Conservation (phyloP, 352 stramenopile species). For the Thalassiosira ordinaria region DNA sequence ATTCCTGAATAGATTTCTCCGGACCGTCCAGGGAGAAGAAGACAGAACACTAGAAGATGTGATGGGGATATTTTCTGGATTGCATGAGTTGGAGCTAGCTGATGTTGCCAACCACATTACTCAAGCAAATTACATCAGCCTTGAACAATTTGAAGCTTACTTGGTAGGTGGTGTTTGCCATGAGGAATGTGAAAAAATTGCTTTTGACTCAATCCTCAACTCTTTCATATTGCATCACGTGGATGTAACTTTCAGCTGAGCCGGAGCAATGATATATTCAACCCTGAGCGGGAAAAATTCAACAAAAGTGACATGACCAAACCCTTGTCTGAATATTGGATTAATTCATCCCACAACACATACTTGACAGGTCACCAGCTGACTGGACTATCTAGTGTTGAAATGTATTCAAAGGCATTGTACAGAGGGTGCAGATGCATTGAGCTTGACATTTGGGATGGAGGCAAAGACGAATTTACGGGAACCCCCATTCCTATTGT, state of each 20-base stretch:
- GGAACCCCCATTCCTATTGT: conserved; percentile 69
- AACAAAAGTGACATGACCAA: conserved; percentile 84
- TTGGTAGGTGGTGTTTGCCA: conserved; percentile 49
- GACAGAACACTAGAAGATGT: conserved; percentile 70
- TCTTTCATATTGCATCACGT: neutral
- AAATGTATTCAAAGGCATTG: conserved; percentile 89
- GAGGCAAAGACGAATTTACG: conserved; percentile 65
- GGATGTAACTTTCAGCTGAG: conserved; percentile 43
- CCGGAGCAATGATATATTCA: conserved; percentile 81
- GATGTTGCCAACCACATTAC: conserved; percentile 61
- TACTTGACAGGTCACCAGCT: conserved; percentile 91
- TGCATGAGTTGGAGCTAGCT: conserved; percentile 77
- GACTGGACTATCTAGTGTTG: conserved; percentile 82
- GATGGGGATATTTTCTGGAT: conserved; percentile 63
- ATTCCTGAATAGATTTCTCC: conserved; percentile 79
- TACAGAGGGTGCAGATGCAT: conserved; percentile 88
- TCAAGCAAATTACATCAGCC: conserved; percentile 58
- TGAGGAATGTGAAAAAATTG: too few species aligned
- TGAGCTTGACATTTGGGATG: conserved; percentile 91
- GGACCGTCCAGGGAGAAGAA: conserved; percentile 70
- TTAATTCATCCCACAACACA: conserved; percentile 90
- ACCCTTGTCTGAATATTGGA: conserved; percentile 90
- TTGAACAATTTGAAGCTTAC: conserved; percentile 82
- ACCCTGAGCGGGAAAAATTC: conserved; percentile 67
- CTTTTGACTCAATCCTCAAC: too few species aligned